Evolutionary conservation across 1,284 basidiomycete genomes (phyloP), one percentile per base, ranked within the genome.

Genomic region (Sporisorium reilianum): DNA sequence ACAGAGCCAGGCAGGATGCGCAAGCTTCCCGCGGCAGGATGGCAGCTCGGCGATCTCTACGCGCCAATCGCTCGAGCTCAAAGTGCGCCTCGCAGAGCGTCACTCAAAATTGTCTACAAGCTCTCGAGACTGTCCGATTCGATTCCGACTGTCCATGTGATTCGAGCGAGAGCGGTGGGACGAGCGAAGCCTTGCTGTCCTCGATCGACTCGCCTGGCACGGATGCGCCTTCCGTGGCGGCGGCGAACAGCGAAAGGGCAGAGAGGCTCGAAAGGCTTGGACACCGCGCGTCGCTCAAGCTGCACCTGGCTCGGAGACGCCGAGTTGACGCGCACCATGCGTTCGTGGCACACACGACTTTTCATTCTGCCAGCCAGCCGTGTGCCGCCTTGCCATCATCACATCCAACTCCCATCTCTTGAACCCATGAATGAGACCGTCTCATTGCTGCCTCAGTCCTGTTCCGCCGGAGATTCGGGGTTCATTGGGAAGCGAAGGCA

Each of bases 41-140:
- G 45, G 26, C 45, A 48, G 28, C 28, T 48, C 46, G 46, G 46
- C 18, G 46, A n/a, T 48, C n/a, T n/a, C n/a, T n/a, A 30, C 20
- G 46, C 28, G 46, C 26, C 25, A 26, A 9, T 10, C 7, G 20
- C 36, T 26, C 16, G 38, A 36, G 16, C 34, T 25, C 6, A 16
- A 44, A 6, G 30, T 30, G 30, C 30, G 10, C 30, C 30, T 30
- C 10, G 34, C 34, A 36, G 34, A 8, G 8, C 7, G 8, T 36
- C 34, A 14, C 6, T 36, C 12, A 8, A 10, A 14, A n/a, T n/a
- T n/a, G n/a, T n/a, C n/a, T n/a, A n/a, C n/a, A n/a, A n/a, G n/a
- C 11, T 34, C 32, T 34, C 32, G 32, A 34, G 32, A 34, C n/a
- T n/a, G n/a, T n/a, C n/a, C n/a, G n/a, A n/a, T n/a, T 38, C 36